phyloP scores from a whole-genome alignment of 257 asterid genomes.

The Penstemon barbatus region DNA sequence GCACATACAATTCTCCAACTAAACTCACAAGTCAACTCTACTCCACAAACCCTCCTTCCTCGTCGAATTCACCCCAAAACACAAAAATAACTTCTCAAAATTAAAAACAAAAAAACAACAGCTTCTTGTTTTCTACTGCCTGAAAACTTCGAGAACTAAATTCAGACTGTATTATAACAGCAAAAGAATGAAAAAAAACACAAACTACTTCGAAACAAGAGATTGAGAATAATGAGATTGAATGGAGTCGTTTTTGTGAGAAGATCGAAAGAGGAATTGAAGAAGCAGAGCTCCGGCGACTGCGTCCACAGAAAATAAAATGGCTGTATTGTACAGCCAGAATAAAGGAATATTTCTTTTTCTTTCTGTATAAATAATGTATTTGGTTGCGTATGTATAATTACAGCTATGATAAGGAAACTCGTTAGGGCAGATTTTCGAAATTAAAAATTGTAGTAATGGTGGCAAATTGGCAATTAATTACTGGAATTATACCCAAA shows the following conservation, averaged over 20 bases:
- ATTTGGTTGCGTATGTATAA: constrained; percentile 20
- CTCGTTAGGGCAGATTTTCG: background rate
- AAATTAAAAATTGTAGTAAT: too few relatives aligned
- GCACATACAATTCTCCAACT: constrained; percentile 34
- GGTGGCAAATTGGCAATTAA: background rate
- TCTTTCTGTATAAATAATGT: constrained; percentile 26
- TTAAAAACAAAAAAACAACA: too few relatives aligned
- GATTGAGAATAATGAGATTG: constrained; percentile 22
- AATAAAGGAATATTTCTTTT: constrained; percentile 29
- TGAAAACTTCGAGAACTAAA: constrained; percentile 5
- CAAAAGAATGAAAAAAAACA: constrained; percentile 10
- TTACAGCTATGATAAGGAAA: constrained; percentile 23
- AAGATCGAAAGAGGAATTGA: constrained; percentile 37
- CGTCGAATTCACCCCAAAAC: constrained; percentile 24
- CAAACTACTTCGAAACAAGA: background rate
- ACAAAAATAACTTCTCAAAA: background rate
- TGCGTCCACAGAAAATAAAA: constrained; percentile 48
- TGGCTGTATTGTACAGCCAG: constrained; percentile 29
- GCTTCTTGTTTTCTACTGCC: too few relatives aligned
- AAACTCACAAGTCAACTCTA: constrained; percentile 33
- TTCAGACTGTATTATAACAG: constrained; percentile 30
- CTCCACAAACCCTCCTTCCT: constrained; percentile 34
- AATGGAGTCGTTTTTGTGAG: constrained; percentile 8
- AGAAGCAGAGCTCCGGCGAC: constrained; percentile 48
- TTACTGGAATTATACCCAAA: too few relatives aligned